phyloP scores from a whole-genome alignment of 2,329 filamentous ascomycete species.

The Xylaria sp. region DNA sequence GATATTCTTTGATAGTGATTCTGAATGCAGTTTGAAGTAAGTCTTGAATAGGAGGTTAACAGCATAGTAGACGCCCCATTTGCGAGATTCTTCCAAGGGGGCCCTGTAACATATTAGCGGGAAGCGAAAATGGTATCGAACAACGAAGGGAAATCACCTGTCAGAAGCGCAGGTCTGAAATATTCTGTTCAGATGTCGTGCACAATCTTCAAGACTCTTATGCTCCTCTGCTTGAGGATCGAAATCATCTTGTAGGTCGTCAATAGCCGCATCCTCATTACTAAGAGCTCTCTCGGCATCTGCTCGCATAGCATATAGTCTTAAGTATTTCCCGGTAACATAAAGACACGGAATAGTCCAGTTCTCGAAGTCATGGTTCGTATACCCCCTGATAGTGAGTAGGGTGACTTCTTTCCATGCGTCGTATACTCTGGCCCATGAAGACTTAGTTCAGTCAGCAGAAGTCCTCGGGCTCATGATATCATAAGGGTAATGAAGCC shows the following conservation, averaged over 20 bases:
- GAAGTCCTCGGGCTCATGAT: neutral
- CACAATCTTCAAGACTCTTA: slow-evolving; percentile 89
- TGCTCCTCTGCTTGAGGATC: slow-evolving; percentile 80
- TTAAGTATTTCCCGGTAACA: slow-evolving; percentile 83
- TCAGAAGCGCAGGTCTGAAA: slow-evolving; percentile 92
- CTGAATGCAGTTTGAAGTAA: slow-evolving; percentile 94
- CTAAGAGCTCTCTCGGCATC: slow-evolving; percentile 72
- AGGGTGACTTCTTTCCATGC: slow-evolving; percentile 88
- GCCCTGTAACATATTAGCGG: slow-evolving; percentile 63
- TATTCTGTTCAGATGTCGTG: slow-evolving; percentile 88
- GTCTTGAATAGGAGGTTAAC: slow-evolving; percentile 98
- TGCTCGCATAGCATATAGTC: slow-evolving; percentile 89
- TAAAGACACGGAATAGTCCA: slow-evolving; percentile 97
- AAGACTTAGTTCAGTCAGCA: slow-evolving; percentile 52
- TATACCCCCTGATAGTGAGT: slow-evolving; percentile 82
- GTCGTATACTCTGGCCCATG: slow-evolving; percentile 86
- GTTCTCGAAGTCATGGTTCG: slow-evolving; percentile 77
- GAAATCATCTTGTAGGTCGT: slow-evolving; percentile 80
- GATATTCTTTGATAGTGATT: slow-evolving; percentile 89
- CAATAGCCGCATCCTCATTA: slow-evolving; percentile 51
- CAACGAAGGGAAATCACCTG: slow-evolving; percentile 65
- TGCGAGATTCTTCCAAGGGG: slow-evolving; percentile 86
- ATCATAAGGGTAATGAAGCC: neutral
- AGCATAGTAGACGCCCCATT: slow-evolving; percentile 97
- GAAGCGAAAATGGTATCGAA: neutral